phyloP scores from a whole-genome alignment of 257 asterid species.

The Galeopsis tetrahit region DNA sequence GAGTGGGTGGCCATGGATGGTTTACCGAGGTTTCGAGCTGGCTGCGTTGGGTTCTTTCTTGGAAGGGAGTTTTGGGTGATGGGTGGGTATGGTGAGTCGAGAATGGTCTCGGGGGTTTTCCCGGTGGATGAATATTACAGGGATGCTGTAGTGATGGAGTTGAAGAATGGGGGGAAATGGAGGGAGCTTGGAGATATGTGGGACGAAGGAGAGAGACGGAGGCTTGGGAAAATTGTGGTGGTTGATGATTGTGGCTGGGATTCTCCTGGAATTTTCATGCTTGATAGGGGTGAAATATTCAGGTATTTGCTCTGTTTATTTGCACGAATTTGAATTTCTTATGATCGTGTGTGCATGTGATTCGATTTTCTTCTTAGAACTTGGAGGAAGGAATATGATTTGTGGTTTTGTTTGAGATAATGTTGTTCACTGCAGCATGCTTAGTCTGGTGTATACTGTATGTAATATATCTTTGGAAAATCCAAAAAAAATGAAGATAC shows the following conservation, averaged over 20 bases:
- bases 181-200: conserved; percentile 95
- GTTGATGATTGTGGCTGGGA: conserved; percentile 55
- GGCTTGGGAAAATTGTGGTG: conserved; percentile 77
- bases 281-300: conserved; percentile 67
- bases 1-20: conserved; percentile 92
- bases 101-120: conserved; percentile 81
- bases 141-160: conserved; percentile 87
- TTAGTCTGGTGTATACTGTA: background rate
- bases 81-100: conserved; percentile 95
- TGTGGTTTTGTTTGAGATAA: background rate
- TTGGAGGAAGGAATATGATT: background rate
- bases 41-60: conserved; percentile 80
- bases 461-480: too few relatives aligned
- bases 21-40: conserved; percentile 92
- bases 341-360: background rate
- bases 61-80: conserved; percentile 95
- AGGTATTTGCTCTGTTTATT: conserved; percentile 47
- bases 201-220: conserved; percentile 87
- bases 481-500: too few relatives aligned
- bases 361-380: conserved; percentile 6
- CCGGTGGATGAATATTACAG: conserved; percentile 89
- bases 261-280: conserved; percentile 74
- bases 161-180: conserved; percentile 79
- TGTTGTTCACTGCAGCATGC: conserved; percentile 13
- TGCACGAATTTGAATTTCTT: background rate